Base-by-base conservation (phyloP, 2,329 filamentous ascomycete genomes). In the Byssochlamys sp. region DNA sequence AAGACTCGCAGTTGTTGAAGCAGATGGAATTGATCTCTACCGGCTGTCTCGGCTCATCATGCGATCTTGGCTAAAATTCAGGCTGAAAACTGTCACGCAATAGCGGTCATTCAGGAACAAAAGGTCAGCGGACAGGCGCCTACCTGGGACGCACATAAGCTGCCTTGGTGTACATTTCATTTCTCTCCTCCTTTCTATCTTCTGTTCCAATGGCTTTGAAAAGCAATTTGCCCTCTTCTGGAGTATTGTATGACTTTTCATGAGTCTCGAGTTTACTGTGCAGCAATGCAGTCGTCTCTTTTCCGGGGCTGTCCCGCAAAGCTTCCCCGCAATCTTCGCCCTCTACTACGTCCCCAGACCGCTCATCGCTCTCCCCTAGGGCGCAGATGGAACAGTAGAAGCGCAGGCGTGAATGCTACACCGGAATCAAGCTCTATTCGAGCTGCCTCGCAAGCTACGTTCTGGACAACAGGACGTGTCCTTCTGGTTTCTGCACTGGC, bases 401-500 rank as follows among this genome's bases (percentile, higher is more conserved):
- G 39, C n/a, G 39, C 39, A 7, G 25, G n/a, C 27, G n/a, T 51
- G 27, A 28, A 26, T 1, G 24, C 19, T 14, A 7, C 61, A 50
- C 61, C 62, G 51, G 62, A 45, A 9, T 28, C 54, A 26, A 31
- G 45, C 24, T n/a, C 33, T 11, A 9, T 12, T 48, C 19, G 19
- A 19, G 48, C 35, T 35, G 1, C 33, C 33, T 29, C 61, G 57
- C 48, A 58, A 53, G 27, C 64, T 0, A 60, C 58, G 7, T 78
- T 78, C 50, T 71, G 72, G 80, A 78, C 74, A 1, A 77, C 78
- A 1, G 69, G 73, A 19, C 73, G 77, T 50, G 78, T 77, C 3
- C 59, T 81, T 1, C 67, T 81, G 14, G 69, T 80, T 52, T 75
- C 79, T 53, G 74, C 76, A 28, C 75, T 81, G 53, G 78, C 79